Base-by-base conservation (phyloP, 345 rosid genomes). In the Hibiscus syriacus region DNA sequence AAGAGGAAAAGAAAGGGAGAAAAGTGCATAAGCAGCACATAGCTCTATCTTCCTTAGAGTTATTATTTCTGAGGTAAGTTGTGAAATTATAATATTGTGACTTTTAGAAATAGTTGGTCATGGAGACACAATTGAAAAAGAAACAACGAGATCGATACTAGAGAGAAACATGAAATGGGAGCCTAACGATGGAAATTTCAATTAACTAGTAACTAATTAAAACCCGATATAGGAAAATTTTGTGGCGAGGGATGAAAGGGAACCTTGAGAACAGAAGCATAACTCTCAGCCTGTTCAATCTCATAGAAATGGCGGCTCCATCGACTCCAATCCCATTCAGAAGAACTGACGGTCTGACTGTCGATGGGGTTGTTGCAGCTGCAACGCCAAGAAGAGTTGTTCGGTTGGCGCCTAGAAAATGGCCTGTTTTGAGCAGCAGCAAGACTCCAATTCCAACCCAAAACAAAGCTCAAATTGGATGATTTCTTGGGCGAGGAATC, bases 291-390 rank as follows among this genome's bases (percentile, higher is more conserved):
- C 69, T 90, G 87, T 45, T 90, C 96, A 66, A 88, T 75, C 71
- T 87, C 96, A 53, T 86, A 73, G 80, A 93, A 90, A 73, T 90
- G 93, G 52, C 91, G 94, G 59, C 67, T 85, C 98, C 98, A 93
- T 32, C 91, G 78, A 81, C 67, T 79, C 98, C 97, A 93, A 79
- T 89, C 97, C 97, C 97, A 93, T 53, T 82, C 85, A 70, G 74
- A 76, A 53, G 78, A 78, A 38, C 89, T 2, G 6, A 69, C n/a
- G 53, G 30, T 46, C 50, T 34, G 60, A 48, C 46, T 71, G 57
- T 66, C 77, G 14, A 32, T 70, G 74, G 39, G 64, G 59, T 56
- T 75, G 52, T 85, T 20, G 65, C 86, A 79, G 25, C 80, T 76
- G 62, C 84, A 83, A 25, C 66, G 73, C 32, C 70, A 72, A 64